Evolutionary conservation across 306 rosid species (phyloP).

Genomic region (Betula pendula): DNA sequence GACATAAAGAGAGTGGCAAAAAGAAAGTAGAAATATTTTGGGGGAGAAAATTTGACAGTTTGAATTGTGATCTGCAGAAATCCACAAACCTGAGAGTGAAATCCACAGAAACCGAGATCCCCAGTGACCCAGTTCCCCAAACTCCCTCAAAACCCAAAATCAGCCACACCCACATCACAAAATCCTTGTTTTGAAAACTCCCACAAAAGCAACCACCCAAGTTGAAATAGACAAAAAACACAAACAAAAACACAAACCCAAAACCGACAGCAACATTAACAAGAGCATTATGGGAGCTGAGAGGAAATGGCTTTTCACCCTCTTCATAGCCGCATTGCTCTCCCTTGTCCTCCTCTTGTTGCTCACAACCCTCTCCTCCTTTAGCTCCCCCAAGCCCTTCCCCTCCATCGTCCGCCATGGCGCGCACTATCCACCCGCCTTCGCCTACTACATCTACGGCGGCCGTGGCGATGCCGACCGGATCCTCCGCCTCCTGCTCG

Average conservation of each 20-base stretch:
- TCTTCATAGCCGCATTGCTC: conserved; percentile 64
- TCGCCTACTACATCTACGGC: conserved; percentile 81
- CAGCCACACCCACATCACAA: conserved; percentile 26
- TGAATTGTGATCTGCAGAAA: too few relatives aligned
- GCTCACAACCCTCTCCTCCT: conserved; percentile 68
- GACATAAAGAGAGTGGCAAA: conserved; percentile 1
- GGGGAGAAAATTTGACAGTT: conserved; percentile 16
- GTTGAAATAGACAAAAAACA: conserved; percentile 4
- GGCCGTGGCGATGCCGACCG: conserved; percentile 64
- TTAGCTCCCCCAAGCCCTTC: conserved; percentile 62
- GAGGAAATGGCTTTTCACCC: conserved; percentile 79
- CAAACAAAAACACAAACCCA: conserved; percentile 16
- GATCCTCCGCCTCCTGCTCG: conserved; percentile 84
- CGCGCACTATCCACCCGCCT: conserved; percentile 74
- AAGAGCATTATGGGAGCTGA: conserved; percentile 74
- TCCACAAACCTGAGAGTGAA: conserved; percentile 13
- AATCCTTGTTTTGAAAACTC: conserved; percentile 28
- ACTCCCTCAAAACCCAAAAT: conserved; percentile 24
- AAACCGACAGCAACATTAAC: background rate
- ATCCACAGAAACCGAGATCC: conserved; percentile 47
- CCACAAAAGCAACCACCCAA: background rate
- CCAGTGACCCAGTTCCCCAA: conserved; percentile 36
- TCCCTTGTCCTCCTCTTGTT: conserved; percentile 58
- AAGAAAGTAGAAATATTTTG: background rate
- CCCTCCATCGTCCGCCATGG: conserved; percentile 70